phyloP scores from a whole-genome alignment of 331 rosid genomes.

The Rhamnella rubrinervis region DNA sequence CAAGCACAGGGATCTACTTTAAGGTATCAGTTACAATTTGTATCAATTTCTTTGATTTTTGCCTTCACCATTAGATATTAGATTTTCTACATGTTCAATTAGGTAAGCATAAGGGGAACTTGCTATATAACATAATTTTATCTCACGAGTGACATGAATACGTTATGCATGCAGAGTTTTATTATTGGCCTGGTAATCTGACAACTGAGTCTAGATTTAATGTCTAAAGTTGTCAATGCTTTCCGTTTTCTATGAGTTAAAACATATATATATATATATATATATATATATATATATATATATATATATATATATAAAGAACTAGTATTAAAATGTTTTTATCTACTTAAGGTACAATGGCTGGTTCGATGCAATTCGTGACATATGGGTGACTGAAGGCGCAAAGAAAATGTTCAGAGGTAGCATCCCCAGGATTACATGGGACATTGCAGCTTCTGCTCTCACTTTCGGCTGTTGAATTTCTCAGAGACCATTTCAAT shows the following conservation, averaged over 20 bases:
- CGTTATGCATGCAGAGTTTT: too few species aligned
- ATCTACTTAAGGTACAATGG: slow-evolving; percentile 55
- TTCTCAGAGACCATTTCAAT: slow-evolving; percentile 67
- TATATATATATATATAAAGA: too few species aligned
- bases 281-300: too few species aligned
- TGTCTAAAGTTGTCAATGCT: background rate
- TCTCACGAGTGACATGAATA: too few species aligned
- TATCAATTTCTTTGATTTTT: too few species aligned
- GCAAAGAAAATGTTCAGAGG: slow-evolving; percentile 73
- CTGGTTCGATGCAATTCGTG: slow-evolving; percentile 67
- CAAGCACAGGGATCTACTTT: slow-evolving; percentile 80
- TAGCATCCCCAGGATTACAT: slow-evolving; percentile 74
- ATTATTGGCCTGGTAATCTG: too few species aligned
- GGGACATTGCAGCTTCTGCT: slow-evolving; percentile 94
- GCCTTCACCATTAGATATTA: too few species aligned
- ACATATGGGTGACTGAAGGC: slow-evolving; percentile 69
- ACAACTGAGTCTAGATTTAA: too few species aligned
- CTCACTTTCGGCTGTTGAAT: slow-evolving; percentile 90
- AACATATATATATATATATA: too few species aligned
- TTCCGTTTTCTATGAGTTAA: background rate
- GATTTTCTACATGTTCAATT: too few species aligned
- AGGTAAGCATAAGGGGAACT: too few species aligned
- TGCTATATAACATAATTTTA: too few species aligned
- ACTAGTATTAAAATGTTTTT: background rate
- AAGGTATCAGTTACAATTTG: slow-evolving; percentile 42